Percentiles rank a stretch among this genome's conserved stretches.
These are phyloP conservation scores for Tetrapyrgos nigripes DNA, from an alignment of 1,284 basidiomycete genomes.

Conservation along the genomic window DNA sequence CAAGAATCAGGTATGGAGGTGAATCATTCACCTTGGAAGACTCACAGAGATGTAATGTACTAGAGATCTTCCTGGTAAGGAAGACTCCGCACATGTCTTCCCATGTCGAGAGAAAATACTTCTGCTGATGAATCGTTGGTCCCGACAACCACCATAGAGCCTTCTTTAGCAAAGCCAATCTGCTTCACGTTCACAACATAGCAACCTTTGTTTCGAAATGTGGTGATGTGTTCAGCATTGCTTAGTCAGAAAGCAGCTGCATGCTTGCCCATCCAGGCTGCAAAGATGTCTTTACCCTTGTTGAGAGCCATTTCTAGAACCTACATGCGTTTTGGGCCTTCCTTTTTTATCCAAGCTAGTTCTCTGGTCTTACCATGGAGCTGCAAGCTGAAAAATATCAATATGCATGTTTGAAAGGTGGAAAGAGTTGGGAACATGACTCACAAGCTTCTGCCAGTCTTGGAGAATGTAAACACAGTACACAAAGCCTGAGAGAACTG, in stretches of 20 bases:
- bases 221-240: neutral
- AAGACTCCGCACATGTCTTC: too few relatives aligned
- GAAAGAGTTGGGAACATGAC: neutral
- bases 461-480: neutral
- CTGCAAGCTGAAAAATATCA: neutral
- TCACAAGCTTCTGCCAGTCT: neutral
- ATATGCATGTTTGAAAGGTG: neutral
- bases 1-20: too few relatives aligned
- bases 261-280: neutral
- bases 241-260: neutral
- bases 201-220: neutral
- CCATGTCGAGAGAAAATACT: too few relatives aligned
- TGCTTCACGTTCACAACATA: too few relatives aligned
- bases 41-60: too few relatives aligned
- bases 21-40: too few relatives aligned
- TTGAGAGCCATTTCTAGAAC: neutral
- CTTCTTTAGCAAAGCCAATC: too few relatives aligned
- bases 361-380: neutral
- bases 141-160: too few relatives aligned
- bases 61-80: too few relatives aligned
- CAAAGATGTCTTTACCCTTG: neutral
- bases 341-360: neutral
- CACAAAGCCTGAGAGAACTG: neutral
- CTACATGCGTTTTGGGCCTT: neutral
- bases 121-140: too few relatives aligned